A percentile compares a stretch with the other conserved stretches of the same genome.
These are phyloP conservation scores for Talaromyces sp. DNA, from an alignment of 2,329 filamentous ascomycete species.

Conservation along the genomic window DNA sequence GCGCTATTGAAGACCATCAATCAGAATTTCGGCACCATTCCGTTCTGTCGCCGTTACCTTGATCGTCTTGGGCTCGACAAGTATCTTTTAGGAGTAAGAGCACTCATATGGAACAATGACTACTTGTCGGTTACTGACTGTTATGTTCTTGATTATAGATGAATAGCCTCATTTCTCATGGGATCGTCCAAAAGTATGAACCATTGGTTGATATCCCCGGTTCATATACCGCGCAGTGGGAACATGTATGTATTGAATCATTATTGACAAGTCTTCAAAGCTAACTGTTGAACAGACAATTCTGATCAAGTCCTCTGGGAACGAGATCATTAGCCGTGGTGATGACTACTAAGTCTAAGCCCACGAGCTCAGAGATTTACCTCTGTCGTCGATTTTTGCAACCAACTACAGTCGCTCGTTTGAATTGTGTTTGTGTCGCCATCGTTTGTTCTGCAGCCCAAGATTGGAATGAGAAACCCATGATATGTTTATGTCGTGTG, in stretches of 20 bases:
- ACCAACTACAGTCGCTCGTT: conserved; percentile 12
- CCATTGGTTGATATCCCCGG: conserved; percentile 60
- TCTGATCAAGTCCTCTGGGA: conserved; percentile 40
- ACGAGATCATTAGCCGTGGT: conserved; percentile 44
- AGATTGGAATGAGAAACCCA: not conserved
- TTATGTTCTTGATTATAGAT: conserved; percentile 41
- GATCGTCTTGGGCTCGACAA: conserved; percentile 62
- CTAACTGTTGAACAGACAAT: conserved; percentile 34
- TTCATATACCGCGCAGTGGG: conserved; percentile 64
- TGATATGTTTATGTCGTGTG: not conserved
- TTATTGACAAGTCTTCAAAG: not conserved
- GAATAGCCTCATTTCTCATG: conserved; percentile 57
- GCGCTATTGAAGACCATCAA: conserved; percentile 59
- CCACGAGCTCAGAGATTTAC: not conserved
- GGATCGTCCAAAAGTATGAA: conserved; percentile 57
- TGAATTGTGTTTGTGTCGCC: not conserved
- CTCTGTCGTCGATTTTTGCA: not conserved
- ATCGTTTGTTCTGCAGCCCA: not conserved
- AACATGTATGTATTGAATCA: conserved; percentile 46
- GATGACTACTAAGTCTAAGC: conserved; percentile 32
- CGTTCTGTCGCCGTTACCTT: conserved; percentile 62
- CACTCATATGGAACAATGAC: not conserved
- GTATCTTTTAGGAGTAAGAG: conserved; percentile 57
- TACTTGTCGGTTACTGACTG: not conserved
- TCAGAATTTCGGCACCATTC: conserved; percentile 62